These are phyloP conservation scores for Lichtheimia ornata DNA, from an alignment of 371 early-diverging fungal genomes.

Conservation along the genomic window DNA sequence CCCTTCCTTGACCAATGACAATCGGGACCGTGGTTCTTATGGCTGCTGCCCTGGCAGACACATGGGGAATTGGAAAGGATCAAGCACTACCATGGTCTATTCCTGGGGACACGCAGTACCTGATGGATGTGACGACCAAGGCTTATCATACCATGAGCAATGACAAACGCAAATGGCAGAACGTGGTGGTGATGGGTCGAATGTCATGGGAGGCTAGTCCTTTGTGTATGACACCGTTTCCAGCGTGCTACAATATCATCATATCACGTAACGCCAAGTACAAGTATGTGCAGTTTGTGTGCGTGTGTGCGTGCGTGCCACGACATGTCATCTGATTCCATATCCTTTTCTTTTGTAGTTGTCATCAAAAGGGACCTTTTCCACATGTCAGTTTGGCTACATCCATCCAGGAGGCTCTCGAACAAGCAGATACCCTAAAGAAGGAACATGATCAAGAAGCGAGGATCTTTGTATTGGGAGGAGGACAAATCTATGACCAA, in stretches of 20 bases:
- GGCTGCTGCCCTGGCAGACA: conserved; percentile 62
- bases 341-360: not conserved
- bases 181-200: conserved; percentile 90
- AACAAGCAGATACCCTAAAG: conserved; percentile 18
- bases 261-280: conserved; percentile 65
- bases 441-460: conserved; percentile 15
- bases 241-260: conserved; percentile 79
- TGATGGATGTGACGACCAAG: conserved; percentile 68
- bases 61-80: conserved; percentile 76
- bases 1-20: conserved; percentile 6
- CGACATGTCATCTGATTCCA: not conserved
- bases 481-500: conserved; percentile 61
- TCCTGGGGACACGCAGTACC: conserved; percentile 80
- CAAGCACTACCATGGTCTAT: conserved; percentile 86
- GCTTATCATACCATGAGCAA: conserved; percentile 11
- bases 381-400: conserved; percentile 36
- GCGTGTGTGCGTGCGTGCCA: conserved; percentile 32
- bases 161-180: conserved; percentile 32
- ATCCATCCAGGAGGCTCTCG: conserved; percentile 57
- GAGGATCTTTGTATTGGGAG: conserved; percentile 66
- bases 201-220: conserved; percentile 91
- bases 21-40: conserved; percentile 58
- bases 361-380: not conserved
- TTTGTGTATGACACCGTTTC: conserved; percentile 71
- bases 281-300: conserved; percentile 38